Base-by-base conservation (phyloP, 495 filamentous ascomycete species). In the Melanomma pulvis-pyrius region DNA sequence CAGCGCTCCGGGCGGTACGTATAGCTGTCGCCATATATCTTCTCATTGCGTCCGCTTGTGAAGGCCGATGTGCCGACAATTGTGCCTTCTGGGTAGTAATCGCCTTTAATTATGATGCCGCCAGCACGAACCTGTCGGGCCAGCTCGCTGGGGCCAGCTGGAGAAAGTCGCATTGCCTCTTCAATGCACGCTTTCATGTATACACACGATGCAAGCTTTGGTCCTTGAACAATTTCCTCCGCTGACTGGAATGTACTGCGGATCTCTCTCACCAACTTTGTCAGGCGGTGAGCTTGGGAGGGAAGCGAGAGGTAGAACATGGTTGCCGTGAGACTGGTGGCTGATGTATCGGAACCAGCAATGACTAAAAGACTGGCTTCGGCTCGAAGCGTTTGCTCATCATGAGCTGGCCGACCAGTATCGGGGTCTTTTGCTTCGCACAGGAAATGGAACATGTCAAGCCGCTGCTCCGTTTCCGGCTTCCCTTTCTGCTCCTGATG, bases 181-280 rank as follows among this genome's bases (percentile, higher is more conserved):
- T 64, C 36, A 19, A 64, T 64, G 25, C 48, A 52, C 4, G 61
- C 61, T 12, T 25, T 4, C 39, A 64, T 21, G 25, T 57, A 64
- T 7, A 26, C 32, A 36, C 51, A 64, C 15, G 22, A 29, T 15
- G 71, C 57, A 0, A 77, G 74, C 39, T 67, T 63, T 5, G 71
- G 50, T 2, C 76, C 76, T 19, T 39, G 21, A 17, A 26, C 26
- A 62, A 80, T 77, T 15, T 78, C 74, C 0, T 72, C 64, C 5
- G 54, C n/a, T 1, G 51, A 57, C 0, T 29, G 9, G 64, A 81
- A 81, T 0, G 62, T 70, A 6, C 28, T 55, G 29, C 85, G 83
- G 30, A 89, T 76, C 65, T 88, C 87, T 0, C 74, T 50, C 32
- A 71, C 74, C 22, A 88, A 11, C 8, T n/a, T 25, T 26, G 49